Conservation (phyloP, 768 basidiomycete genomes). For the Suillus ampliporus region DNA sequence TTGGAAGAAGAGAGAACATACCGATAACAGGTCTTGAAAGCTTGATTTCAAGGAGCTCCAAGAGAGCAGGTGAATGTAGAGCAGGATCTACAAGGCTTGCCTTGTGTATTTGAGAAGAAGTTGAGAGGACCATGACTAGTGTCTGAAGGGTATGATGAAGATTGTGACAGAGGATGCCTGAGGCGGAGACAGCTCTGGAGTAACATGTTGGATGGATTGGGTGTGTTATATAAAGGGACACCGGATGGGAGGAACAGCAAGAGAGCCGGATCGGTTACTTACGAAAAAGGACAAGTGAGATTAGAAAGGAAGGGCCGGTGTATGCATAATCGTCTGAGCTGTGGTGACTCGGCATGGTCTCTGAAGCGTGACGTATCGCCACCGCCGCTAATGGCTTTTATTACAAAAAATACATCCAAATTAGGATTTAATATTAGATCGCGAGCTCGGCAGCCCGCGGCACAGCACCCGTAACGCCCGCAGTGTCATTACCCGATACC, state of each 20-base stretch:
- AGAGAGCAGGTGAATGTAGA: constrained; percentile 65
- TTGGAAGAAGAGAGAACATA: constrained; percentile 41
- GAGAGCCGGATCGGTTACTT: constrained; percentile 42
- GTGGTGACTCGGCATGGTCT: constrained; percentile 1
- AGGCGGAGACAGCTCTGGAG: constrained; percentile 3
- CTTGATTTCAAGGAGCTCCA: constrained; percentile 72
- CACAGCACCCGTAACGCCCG: constrained; percentile 7
- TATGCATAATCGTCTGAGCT: constrained; percentile 5
- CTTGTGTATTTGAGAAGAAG: constrained; percentile 45
- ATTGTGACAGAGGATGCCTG: constrained; percentile 7
- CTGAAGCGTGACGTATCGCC: neutral
- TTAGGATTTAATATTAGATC: constrained; percentile 7
- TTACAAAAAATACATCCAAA: constrained; percentile 15
- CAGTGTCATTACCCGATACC: constrained; percentile 10
- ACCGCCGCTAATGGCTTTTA: neutral
- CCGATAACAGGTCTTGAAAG: constrained; percentile 67
- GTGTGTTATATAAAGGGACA: constrained; percentile 38
- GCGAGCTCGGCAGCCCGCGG: constrained; percentile 11
- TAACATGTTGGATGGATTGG: constrained; percentile 21
- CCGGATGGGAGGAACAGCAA: constrained; percentile 19
- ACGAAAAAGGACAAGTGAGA: constrained; percentile 37
- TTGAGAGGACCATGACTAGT: constrained; percentile 16
- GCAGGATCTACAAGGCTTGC: constrained; percentile 67
- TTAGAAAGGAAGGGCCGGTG: constrained; percentile 29
- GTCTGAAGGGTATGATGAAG: constrained; percentile 14